These are phyloP conservation scores for Acanthochlamys bracteata DNA, from an alignment of 106 monocot genomes.

Conservation along the genomic window DNA sequence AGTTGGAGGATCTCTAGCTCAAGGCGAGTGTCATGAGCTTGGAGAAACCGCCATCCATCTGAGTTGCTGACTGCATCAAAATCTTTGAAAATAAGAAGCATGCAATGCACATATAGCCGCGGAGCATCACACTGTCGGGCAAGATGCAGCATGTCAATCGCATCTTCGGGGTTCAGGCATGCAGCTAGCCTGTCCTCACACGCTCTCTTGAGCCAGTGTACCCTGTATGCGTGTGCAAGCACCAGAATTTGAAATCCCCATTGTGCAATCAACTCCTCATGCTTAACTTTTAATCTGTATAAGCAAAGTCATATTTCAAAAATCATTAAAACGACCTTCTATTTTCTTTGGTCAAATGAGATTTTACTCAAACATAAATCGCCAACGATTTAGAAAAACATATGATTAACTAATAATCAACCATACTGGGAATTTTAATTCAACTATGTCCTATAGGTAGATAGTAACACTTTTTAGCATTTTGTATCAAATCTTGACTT, in stretches of 20 bases:
- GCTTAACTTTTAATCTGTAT: neutral
- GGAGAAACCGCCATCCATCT: slow-evolving; percentile 33
- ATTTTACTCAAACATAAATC: too few relatives aligned
- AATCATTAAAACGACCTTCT: neutral
- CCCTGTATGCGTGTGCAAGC: slow-evolving; percentile 45
- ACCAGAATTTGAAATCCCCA: slow-evolving; percentile 44
- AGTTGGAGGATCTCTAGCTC: slow-evolving; percentile 33
- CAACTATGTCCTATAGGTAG: too few relatives aligned
- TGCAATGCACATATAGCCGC: slow-evolving; percentile 19
- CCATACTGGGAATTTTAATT: too few relatives aligned
- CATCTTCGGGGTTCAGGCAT: slow-evolving; percentile 19
- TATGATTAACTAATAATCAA: too few relatives aligned
- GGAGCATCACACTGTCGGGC: slow-evolving; percentile 26
- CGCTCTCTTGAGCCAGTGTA: slow-evolving; percentile 42
- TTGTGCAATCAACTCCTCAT: slow-evolving; percentile 21
- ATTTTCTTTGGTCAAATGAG: neutral
- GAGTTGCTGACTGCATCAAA: slow-evolving; percentile 18
- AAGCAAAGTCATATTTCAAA: neutral
- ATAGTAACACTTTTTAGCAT: too few relatives aligned
- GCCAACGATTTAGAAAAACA: too few relatives aligned
- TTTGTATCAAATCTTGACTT: too few relatives aligned
- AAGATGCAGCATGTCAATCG: slow-evolving; percentile 37
- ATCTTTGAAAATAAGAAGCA: slow-evolving; percentile 15
- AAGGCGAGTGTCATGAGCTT: slow-evolving; percentile 25
- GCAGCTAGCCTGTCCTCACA: slow-evolving; percentile 28